Evolutionary conservation across 768 basidiomycete species (phyloP).

Genomic region (Mycena metata): DNA sequence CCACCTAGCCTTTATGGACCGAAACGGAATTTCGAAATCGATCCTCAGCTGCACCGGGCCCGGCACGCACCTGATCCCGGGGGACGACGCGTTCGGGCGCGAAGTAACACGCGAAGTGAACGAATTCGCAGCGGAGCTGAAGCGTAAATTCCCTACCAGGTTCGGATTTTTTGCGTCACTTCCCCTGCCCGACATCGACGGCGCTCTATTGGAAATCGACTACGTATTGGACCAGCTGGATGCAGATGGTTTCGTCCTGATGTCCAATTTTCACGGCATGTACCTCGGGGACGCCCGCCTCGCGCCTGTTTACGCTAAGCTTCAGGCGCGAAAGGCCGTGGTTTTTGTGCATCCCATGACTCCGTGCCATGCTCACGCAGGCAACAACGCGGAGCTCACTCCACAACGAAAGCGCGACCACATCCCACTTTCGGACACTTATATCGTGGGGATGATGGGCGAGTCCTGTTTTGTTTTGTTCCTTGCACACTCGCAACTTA

Average conservation of each 20-base stretch:
- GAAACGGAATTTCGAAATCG: constrained; percentile 18
- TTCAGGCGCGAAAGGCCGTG: constrained; percentile 13
- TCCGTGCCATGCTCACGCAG: constrained; percentile 16
- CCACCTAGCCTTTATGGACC: constrained; percentile 28
- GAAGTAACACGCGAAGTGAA: constrained; percentile 29
- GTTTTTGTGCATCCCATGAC: constrained; percentile 28
- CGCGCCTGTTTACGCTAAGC: constrained; percentile 23
- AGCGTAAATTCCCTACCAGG: constrained; percentile 23
- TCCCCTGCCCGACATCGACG: constrained; percentile 24
- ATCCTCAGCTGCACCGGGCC: constrained; percentile 30
- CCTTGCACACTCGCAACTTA: too few relatives aligned
- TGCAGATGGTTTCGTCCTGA: constrained; percentile 20
- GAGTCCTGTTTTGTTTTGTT: too few relatives aligned
- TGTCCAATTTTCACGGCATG: constrained; percentile 25
- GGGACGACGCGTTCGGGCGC: constrained; percentile 26
- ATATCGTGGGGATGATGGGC: constrained; percentile 20
- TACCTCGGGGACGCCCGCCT: constrained; percentile 24
- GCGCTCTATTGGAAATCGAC: constrained; percentile 26
- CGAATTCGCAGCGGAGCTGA: constrained; percentile 23
- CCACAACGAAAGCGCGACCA: constrained; percentile 1
- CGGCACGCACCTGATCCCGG: constrained; percentile 26
- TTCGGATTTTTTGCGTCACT: constrained; percentile 31
- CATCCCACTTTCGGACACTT: constrained; percentile 18
- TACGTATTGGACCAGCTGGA: constrained; percentile 24
- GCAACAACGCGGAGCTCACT: constrained; percentile 13